Conservation (phyloP, 2,329 filamentous ascomycete genomes). For the Drechslerella stenobrocha region DNA sequence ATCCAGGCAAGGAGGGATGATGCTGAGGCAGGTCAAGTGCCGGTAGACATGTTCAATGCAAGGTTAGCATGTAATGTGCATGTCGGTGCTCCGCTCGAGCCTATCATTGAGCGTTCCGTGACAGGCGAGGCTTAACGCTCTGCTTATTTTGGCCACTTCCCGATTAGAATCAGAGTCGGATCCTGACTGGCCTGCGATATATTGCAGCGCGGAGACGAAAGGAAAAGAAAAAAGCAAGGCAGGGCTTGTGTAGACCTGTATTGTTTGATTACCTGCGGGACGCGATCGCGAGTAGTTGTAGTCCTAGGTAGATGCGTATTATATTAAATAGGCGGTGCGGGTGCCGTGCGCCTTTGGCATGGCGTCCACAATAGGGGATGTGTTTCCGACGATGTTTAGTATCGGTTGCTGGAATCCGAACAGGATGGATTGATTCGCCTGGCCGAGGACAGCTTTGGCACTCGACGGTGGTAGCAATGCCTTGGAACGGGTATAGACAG, state of each 20-base stretch:
- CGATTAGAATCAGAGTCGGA: background rate
- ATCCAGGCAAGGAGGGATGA: constrained; percentile 31
- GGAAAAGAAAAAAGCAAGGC: background rate
- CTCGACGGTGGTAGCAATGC: too few species aligned
- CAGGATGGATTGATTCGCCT: background rate
- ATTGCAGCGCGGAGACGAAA: background rate
- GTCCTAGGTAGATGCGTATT: too few species aligned
- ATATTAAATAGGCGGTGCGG: constrained; percentile 11
- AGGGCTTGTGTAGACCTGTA: background rate
- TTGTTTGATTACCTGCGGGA: too few species aligned
- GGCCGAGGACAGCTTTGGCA: too few species aligned
- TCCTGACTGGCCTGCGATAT: too few species aligned
- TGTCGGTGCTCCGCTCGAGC: background rate
- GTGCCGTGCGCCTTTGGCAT: constrained; percentile 47
- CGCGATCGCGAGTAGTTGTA: too few species aligned
- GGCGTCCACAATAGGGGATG: constrained; percentile 39
- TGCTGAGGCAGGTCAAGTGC: constrained; percentile 9
- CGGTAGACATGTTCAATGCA: background rate
- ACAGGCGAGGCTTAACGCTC: constrained; percentile 33
- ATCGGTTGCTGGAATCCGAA: constrained; percentile 29
- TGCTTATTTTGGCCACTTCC: constrained; percentile 1
- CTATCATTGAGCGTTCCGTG: constrained; percentile 8
- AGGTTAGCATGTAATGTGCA: background rate
- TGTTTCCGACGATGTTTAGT: constrained; percentile 43
- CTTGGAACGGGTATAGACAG: too few species aligned